Conservation (phyloP, 768 basidiomycete species). For the Naganishia randhawae region DNA sequence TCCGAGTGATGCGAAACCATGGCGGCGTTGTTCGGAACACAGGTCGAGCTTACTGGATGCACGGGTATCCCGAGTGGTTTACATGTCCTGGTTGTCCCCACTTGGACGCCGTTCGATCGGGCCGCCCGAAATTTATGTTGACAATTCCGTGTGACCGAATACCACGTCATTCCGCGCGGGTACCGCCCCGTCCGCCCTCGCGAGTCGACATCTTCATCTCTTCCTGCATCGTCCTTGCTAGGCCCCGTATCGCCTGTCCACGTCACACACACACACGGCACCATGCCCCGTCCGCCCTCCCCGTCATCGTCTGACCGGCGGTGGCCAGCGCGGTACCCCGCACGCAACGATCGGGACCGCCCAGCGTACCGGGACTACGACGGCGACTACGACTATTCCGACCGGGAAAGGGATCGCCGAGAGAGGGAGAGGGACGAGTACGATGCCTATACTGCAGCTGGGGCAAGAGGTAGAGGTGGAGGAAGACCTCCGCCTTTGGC, state of each 20-base stretch:
- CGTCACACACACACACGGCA: background rate
- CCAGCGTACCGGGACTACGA: conserved; percentile 9
- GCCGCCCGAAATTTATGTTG: background rate
- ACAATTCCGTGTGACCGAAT: background rate
- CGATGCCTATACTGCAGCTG: background rate
- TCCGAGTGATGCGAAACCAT: background rate
- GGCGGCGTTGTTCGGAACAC: too few relatives aligned
- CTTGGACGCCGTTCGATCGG: too few relatives aligned
- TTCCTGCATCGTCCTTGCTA: background rate
- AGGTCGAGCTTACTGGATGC: too few relatives aligned
- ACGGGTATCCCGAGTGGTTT: too few relatives aligned
- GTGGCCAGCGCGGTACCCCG: background rate
- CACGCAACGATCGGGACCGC: background rate
- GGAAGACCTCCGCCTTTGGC: too few relatives aligned
- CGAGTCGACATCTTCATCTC: background rate
- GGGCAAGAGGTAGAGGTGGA: background rate
- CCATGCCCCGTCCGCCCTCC: conserved; percentile 12
- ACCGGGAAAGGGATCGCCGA: background rate
- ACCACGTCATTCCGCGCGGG: background rate
- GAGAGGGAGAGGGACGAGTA: background rate
- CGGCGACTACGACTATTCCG: conserved; percentile 2
- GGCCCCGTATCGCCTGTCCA: background rate
- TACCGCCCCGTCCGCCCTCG: too few relatives aligned
- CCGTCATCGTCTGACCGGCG: conserved; percentile 7
- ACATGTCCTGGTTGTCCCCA: too few relatives aligned